Percentiles rank a stretch among this genome's conserved stretches.
Conservation (phyloP, 257 asterid genomes). For the Solanum clarkiae region DNA sequence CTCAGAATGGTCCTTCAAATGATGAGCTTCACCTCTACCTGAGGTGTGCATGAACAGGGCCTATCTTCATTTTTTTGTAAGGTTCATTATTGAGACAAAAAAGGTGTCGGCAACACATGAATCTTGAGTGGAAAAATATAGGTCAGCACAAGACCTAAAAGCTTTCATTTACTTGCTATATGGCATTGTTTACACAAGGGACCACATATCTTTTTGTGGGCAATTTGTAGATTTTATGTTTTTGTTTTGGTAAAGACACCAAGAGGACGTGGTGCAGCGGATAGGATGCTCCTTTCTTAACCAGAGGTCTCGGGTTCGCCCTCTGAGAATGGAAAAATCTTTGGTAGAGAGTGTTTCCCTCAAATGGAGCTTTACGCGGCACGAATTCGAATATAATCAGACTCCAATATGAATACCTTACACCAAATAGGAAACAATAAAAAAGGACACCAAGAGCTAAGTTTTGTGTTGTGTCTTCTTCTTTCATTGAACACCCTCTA, state of each 20-base stretch:
- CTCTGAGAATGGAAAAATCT: too few relatives aligned
- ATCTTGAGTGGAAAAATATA: not conserved
- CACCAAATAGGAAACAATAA: too few relatives aligned
- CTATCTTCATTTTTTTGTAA: not conserved
- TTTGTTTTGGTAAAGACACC: not conserved
- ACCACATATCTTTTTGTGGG: conserved; percentile 2
- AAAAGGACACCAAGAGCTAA: not conserved
- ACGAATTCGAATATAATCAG: too few relatives aligned
- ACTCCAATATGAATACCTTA: too few relatives aligned
- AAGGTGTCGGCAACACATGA: conserved; percentile 39
- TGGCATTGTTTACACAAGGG: not conserved
- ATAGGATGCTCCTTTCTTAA: too few relatives aligned
- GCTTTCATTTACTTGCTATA: not conserved
- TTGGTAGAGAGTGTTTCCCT: too few relatives aligned
- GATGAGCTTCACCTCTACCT: not conserved
- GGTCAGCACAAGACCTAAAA: not conserved
- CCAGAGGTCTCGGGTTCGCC: too few relatives aligned
- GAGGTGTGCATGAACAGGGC: not conserved
- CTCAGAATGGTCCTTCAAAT: not conserved
- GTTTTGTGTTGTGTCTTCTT: not conserved
- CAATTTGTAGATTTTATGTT: not conserved
- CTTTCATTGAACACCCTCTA: not conserved
- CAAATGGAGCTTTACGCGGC: too few relatives aligned
- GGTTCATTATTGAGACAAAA: not conserved
- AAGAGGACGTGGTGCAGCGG: too few relatives aligned